phyloP scores from a whole-genome alignment of 352 stramenopile species.

The Phytophthora cryptogea region DNA sequence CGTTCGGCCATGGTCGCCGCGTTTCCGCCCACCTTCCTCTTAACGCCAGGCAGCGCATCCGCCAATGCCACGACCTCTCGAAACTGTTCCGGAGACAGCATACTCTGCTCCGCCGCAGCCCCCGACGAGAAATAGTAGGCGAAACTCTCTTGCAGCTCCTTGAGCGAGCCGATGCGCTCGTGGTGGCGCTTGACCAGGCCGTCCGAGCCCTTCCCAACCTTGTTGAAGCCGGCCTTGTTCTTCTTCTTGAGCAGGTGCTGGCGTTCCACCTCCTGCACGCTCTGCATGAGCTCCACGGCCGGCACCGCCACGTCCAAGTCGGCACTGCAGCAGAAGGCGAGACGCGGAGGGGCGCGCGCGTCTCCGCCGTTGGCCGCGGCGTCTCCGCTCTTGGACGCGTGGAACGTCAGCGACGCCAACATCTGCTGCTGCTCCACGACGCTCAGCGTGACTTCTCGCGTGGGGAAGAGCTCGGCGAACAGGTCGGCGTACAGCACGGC shows the following conservation, averaged over 20 bases:
- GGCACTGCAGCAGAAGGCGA: conserved; percentile 85
- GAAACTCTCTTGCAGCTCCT: conserved; percentile 79
- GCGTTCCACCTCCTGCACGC: conserved; percentile 50
- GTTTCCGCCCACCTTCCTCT: conserved; percentile 76
- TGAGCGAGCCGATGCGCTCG: conserved; percentile 69
- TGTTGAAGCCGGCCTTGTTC: conserved; percentile 11
- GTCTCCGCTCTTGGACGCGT: conserved; percentile 40
- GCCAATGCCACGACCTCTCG: conserved; percentile 70
- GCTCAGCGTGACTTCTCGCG: conserved; percentile 37
- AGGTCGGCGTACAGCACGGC: conserved; percentile 69
- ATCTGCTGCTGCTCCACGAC: conserved; percentile 66
- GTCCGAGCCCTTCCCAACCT: conserved; percentile 20
- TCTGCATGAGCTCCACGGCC: conserved; percentile 75
- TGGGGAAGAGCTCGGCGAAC: conserved; percentile 52
- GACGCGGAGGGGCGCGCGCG: conserved; percentile 32
- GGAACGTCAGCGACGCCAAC: conserved; percentile 66
- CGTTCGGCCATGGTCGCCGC: conserved; percentile 81
- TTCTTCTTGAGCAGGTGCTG: conserved; percentile 47
- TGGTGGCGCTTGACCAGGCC: conserved; percentile 58
- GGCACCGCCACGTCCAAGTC: conserved; percentile 81
- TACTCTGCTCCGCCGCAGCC: conserved; percentile 82
- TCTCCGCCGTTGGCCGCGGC: conserved; percentile 3
- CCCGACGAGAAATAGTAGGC: conserved; percentile 83
- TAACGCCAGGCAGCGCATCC: conserved; percentile 59
- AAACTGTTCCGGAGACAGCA: conserved; percentile 79